Base-by-base conservation (phyloP, 2,329 filamentous ascomycete species). In the Fusarium transvaalense region DNA sequence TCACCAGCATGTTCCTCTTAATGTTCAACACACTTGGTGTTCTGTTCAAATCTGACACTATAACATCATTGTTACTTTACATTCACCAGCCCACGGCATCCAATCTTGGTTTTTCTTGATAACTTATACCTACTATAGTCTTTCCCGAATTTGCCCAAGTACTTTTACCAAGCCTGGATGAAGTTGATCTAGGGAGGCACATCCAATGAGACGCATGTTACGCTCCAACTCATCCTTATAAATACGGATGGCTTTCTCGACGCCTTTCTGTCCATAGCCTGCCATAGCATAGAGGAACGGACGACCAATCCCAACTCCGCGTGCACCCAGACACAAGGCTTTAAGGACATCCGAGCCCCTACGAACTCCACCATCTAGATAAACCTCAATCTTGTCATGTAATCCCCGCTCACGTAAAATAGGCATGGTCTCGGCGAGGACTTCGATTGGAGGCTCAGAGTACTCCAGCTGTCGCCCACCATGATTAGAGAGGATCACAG, bases 221-320 rank as follows among this genome's bases (percentile, higher is more conserved):
- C 97, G 97, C 82, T 97, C 94, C 89, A 98, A 92, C 84, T 98
- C 96, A 75, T 97, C 95, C 81, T 92, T 93, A 72, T 97, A 86
- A 61, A 97, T 82, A 77, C 93, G 91, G 89, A 97, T 97, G 25
- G 95, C 95, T 35, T 92, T 87, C 76, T 97, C 92, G n/a, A 97
- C 94, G 62, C 95, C 96, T 3, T 89, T 85, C 54, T 92, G 81
- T 1, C 95, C 95, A 76, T 98, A 97, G 6, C 93, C 88, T 66
- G 90, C 91, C 95, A 98, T 97, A 71, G 95, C 94, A 76, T 94
- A 98, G 61, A 98, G 80, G 83, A 98, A 97, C 21, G 95, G 95
- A 2, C 96, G 85, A 3, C 95, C 95, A 72, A 98, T 97, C 25
- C 95, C 96, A 2, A 98, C 94, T 27, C 93, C 95, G 75, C 87